Evolutionary conservation across 2,329 filamentous ascomycete genomes (phyloP).

Genomic region (Fusarium citri): DNA sequence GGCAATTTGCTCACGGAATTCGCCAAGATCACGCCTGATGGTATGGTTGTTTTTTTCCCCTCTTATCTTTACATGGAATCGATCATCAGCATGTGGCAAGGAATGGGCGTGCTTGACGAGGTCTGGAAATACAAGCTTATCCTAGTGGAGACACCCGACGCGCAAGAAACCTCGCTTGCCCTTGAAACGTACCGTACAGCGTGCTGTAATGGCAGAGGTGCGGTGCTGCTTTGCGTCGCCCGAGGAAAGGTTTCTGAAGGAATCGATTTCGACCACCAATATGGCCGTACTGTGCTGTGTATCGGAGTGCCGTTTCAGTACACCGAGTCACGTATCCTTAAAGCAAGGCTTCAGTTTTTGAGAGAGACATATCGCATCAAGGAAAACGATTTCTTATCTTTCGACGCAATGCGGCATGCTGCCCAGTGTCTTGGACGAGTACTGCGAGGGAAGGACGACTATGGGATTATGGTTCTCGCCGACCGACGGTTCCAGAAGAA

Average conservation of each 20-base stretch:
- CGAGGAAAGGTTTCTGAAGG: constrained; percentile 97
- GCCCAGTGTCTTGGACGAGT: constrained; percentile 97
- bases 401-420: constrained; percentile 99
- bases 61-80: constrained; percentile 99
- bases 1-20: constrained; percentile 95
- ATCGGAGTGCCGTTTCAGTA: constrained; percentile 99
- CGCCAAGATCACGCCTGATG: constrained; percentile 93
- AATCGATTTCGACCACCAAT: constrained; percentile 99
- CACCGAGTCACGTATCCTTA: constrained; percentile 96
- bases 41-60: constrained; percentile 99
- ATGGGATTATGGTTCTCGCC: constrained; percentile 99
- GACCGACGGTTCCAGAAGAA: constrained; percentile 96
- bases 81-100: constrained; percentile 99
- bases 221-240: constrained; percentile 92
- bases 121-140: constrained; percentile 99
- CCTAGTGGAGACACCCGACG: constrained; percentile 95
- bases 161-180: constrained; percentile 94
- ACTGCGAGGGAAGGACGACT: constrained; percentile 95
- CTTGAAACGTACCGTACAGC: constrained; percentile 97
- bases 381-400: constrained; percentile 97
- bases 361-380: constrained; percentile 96
- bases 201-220: constrained; percentile 95
- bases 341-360: constrained; percentile 94
- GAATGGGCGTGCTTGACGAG: constrained; percentile 96
- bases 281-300: constrained; percentile 93